Percentiles rank a stretch among this genome's conserved stretches.
These are phyloP conservation scores for Sesbania bispinosa DNA, from an alignment of 306 rosid species.

Conservation along the genomic window DNA sequence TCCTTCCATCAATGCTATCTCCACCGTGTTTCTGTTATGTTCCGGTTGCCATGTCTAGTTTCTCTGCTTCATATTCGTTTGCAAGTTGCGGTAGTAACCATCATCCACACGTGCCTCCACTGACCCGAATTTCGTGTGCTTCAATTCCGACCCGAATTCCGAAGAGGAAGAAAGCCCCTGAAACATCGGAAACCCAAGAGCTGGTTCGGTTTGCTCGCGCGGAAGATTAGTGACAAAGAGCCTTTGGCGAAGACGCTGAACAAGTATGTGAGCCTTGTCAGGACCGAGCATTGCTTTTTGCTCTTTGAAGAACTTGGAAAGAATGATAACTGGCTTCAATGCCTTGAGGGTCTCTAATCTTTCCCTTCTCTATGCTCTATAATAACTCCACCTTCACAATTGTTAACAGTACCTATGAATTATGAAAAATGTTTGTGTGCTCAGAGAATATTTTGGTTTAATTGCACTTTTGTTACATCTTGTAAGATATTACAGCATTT, in stretches of 20 bases:
- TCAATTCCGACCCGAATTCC: constrained; percentile 42
- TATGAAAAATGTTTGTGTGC: not conserved
- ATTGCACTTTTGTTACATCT: not conserved
- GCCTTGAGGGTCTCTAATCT: constrained; percentile 89
- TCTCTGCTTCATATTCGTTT: constrained; percentile 28
- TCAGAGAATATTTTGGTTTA: too few species aligned
- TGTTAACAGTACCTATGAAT: not conserved
- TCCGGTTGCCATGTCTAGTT: constrained; percentile 11
- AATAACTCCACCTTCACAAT: not conserved
- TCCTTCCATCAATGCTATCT: too few species aligned
- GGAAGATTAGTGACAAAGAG: constrained; percentile 63
- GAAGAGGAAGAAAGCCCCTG: constrained; percentile 36
- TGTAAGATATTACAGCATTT: too few species aligned
- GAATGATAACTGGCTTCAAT: constrained; percentile 76
- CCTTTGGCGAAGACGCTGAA: constrained; percentile 67
- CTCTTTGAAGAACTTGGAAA: constrained; percentile 82
- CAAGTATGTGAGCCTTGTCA: constrained; percentile 61
- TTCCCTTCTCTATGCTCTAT: not conserved
- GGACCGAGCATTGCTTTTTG: constrained; percentile 85
- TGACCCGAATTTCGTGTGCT: constrained; percentile 37
- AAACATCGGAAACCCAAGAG: constrained; percentile 56
- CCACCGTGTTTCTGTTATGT: not conserved
- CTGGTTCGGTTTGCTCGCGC: constrained; percentile 55
- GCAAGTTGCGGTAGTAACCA: constrained; percentile 1
- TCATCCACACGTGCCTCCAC: constrained; percentile 8